Evolutionary conservation across 2,329 filamentous ascomycete species (phyloP).

Genomic region (Balansia obtecta): DNA sequence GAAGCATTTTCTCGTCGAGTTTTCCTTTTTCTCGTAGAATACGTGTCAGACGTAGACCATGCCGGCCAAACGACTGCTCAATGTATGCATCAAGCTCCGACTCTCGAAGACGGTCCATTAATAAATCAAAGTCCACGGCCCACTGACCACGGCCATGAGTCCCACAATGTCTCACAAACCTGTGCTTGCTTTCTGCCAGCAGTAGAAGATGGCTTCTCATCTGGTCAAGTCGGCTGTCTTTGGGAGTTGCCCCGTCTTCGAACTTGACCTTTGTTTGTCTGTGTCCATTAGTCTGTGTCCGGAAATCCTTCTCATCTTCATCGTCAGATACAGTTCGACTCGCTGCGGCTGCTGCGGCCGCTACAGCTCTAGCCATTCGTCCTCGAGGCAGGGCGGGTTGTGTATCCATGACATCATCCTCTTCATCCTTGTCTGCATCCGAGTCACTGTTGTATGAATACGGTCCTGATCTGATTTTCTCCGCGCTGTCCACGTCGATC

Average conservation of each 20-base stretch:
- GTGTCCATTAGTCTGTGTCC: conserved; percentile 22
- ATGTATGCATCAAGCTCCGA: conserved; percentile 74
- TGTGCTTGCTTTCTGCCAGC: conserved; percentile 54
- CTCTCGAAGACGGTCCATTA: conserved; percentile 60
- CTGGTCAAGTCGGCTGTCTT: conserved; percentile 38
- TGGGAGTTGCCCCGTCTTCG: conserved; percentile 30
- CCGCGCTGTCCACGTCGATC: conserved; percentile 32
- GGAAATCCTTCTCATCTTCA: conserved; percentile 13
- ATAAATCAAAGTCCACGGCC: conserved; percentile 68
- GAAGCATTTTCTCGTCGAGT: conserved; percentile 85
- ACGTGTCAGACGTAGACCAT: conserved; percentile 71
- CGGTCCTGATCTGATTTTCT: conserved; percentile 32
- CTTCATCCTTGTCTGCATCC: conserved; percentile 22
- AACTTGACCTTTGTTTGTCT: conserved; percentile 36
- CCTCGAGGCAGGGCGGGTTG: conserved; percentile 2
- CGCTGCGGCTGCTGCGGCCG: background rate
- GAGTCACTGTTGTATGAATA: conserved; percentile 22
- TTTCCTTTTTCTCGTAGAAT: conserved; percentile 81
- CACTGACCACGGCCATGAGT: conserved; percentile 56
- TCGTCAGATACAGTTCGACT: conserved; percentile 19
- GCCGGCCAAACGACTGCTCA: conserved; percentile 60
- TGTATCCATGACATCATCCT: conserved; percentile 2
- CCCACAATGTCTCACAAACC: conserved; percentile 58
- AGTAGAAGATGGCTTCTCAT: conserved; percentile 64
- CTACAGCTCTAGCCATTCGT: conserved; percentile 6